A percentile compares a stretch with the other conserved stretches of the same genome.
phyloP scores from a whole-genome alignment of 495 filamentous ascomycete genomes.

The Pseudevernia furfuracea region DNA sequence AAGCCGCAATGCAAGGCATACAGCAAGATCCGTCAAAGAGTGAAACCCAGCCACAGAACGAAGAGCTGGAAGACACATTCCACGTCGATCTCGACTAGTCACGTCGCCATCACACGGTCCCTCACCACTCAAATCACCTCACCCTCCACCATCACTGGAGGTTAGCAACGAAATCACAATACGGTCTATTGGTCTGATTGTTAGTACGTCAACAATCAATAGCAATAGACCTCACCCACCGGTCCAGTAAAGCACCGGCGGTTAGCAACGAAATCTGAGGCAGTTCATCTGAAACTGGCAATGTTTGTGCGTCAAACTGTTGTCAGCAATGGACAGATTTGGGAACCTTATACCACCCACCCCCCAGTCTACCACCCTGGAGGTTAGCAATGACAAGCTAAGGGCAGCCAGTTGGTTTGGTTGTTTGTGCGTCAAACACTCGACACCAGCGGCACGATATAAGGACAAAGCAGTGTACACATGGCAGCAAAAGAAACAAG shows the following conservation, averaged over 20 bases:
- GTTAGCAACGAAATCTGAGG: too few relatives aligned
- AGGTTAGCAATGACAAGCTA: background rate
- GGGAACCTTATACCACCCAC: background rate
- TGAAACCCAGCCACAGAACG: background rate
- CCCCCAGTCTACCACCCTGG: background rate
- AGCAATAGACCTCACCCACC: conserved; percentile 1
- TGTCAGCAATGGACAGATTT: background rate
- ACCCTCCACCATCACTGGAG: background rate
- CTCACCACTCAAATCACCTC: background rate
- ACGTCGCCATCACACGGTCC: background rate
- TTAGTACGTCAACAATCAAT: background rate
- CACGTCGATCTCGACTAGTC: background rate
- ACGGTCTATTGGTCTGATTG: background rate
- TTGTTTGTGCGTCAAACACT: background rate
- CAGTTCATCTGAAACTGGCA: too few relatives aligned
- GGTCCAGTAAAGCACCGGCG: too few relatives aligned
- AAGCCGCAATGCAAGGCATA: background rate
- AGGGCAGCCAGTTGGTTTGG: background rate
- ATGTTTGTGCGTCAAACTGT: too few relatives aligned
- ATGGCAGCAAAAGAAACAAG: too few relatives aligned
- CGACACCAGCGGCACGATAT: background rate
- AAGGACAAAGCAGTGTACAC: background rate
- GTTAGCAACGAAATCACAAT: too few relatives aligned
- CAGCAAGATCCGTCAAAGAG: background rate
- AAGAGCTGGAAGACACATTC: background rate